These are phyloP conservation scores for Haplographium delicatum DNA, from an alignment of 495 filamentous ascomycete species.

Conservation along the genomic window DNA sequence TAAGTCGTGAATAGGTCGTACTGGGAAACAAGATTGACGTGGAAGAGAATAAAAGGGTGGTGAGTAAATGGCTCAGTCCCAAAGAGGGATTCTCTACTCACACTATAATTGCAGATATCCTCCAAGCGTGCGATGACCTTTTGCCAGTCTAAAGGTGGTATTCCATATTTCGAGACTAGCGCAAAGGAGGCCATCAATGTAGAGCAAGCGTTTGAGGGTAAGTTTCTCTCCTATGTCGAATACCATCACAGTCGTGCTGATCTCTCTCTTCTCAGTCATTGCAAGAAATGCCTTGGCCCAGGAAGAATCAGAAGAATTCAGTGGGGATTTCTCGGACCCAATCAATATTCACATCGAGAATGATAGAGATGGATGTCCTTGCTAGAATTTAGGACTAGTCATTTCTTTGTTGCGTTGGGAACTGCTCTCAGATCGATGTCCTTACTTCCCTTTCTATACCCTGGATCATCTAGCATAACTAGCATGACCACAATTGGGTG, in stretches of 20 bases:
- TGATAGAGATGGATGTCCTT: slow-evolving; percentile 86
- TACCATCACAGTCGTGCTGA: too few species aligned
- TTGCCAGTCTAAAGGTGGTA: slow-evolving; percentile 93
- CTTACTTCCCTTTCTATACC: slow-evolving; percentile 3
- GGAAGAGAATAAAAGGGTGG: slow-evolving; percentile 90
- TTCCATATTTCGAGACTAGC: slow-evolving; percentile 98
- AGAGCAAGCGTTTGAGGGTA: slow-evolving; percentile 97
- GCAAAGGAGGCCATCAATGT: slow-evolving; percentile 98
- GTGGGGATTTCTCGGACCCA: slow-evolving; percentile 90
- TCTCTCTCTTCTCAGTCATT: slow-evolving; percentile 59
- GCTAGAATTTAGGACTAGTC: slow-evolving; percentile 42
- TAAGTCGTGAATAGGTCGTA: slow-evolving; percentile 56
- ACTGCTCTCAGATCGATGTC: not conserved
- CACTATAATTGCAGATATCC: slow-evolving; percentile 57
- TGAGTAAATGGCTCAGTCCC: slow-evolving; percentile 30
- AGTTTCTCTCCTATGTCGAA: slow-evolving; percentile 11
- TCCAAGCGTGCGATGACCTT: slow-evolving; percentile 94
- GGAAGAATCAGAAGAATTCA: slow-evolving; percentile 91
- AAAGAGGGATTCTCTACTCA: not conserved
- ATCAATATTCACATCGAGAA: slow-evolving; percentile 95
- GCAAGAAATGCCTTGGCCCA: slow-evolving; percentile 91
- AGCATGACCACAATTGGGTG: not conserved
- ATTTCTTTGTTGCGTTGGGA: slow-evolving; percentile 5
- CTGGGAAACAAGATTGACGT: slow-evolving; percentile 99
- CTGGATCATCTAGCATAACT: not conserved